A percentile compares a stretch with the other conserved stretches of the same genome.
phyloP scores from a whole-genome alignment of 78 protist species.

The slime mould (Dictyostelium discoideum) region dicty_2.7 NC_007091.3:4395001-4395500 shows the following conservation, averaged over 20 bases:
- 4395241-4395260: not conserved
- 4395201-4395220: constrained; percentile 30
- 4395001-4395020: constrained; percentile 78
- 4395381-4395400: too few species aligned
- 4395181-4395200: constrained; percentile 68
- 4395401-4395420: not conserved
- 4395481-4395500: not conserved
- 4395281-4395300: constrained; percentile 5
- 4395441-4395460: not conserved
- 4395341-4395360: not conserved
- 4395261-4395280: not conserved
- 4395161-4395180: constrained; percentile 28
- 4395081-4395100: constrained; percentile 74
- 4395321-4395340: not conserved
- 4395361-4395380: not conserved
- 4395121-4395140: constrained; percentile 68
- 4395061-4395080: constrained; percentile 53
- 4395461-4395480: not conserved
- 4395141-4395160: constrained; percentile 55
- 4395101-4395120: constrained; percentile 71
- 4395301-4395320: not conserved
- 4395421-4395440: too few species aligned
- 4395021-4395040: constrained; percentile 57
- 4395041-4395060: constrained; percentile 72
- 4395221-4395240: not conserved